Conservation (phyloP, 1,284 basidiomycete genomes). For the Irpex sp. region DNA sequence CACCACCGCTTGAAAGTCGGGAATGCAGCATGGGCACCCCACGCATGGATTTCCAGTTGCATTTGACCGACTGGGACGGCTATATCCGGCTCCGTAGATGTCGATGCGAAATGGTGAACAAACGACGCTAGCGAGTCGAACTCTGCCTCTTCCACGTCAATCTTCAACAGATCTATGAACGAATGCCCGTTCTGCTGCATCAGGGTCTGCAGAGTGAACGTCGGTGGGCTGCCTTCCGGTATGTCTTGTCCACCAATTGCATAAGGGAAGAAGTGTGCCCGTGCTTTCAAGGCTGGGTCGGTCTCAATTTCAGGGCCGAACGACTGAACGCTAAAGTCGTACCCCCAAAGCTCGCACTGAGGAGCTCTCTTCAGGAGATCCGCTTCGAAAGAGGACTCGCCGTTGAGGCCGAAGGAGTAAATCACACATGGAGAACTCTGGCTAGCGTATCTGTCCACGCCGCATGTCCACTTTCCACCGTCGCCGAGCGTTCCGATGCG, state of each 20-base stretch:
- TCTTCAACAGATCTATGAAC: constrained; percentile 46
- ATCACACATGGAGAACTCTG: constrained; percentile 33
- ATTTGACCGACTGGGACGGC: constrained; percentile 31
- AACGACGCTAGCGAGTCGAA: constrained; percentile 38
- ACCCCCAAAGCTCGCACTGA: constrained; percentile 46
- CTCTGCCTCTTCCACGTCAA: constrained; percentile 48
- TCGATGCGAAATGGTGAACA: constrained; percentile 24
- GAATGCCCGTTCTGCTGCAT: constrained; percentile 44
- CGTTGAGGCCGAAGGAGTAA: constrained; percentile 47
- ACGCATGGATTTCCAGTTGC: constrained; percentile 38
- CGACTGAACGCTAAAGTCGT: constrained; percentile 47
- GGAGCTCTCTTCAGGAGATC: constrained; percentile 38
- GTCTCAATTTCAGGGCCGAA: constrained; percentile 47
- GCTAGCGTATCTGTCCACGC: constrained; percentile 40
- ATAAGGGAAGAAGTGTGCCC: constrained; percentile 41
- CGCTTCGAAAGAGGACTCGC: constrained; percentile 53
- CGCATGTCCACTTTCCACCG: constrained; percentile 51
- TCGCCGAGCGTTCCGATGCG: constrained; percentile 45
- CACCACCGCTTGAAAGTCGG: constrained; percentile 30
- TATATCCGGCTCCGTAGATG: not conserved
- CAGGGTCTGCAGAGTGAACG: constrained; percentile 42
- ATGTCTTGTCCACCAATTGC: constrained; percentile 38
- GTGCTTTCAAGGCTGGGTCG: constrained; percentile 23
- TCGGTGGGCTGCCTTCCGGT: constrained; percentile 32
- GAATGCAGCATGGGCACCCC: constrained; percentile 24